Evolutionary conservation across 139 green algal species (phyloP).

Genomic region (Mesotaenium endlicherianum): DNA sequence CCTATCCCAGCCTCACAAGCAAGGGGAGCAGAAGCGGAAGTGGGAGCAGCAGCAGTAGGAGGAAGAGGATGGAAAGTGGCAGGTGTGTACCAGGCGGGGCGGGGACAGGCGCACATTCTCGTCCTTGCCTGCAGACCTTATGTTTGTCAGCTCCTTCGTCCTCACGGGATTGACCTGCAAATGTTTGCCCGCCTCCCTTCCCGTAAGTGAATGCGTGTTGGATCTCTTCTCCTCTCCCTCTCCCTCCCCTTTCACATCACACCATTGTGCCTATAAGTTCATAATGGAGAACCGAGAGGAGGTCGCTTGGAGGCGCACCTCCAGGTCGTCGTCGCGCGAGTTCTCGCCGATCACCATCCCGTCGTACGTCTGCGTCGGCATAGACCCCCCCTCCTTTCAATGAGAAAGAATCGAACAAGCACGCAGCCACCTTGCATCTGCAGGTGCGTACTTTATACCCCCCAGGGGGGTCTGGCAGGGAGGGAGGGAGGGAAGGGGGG

Average conservation of each 20-base stretch:
- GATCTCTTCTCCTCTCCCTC: no score
- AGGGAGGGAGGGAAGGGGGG: not conserved
- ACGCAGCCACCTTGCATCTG: no score
- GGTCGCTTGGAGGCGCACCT: conserved; percentile 32
- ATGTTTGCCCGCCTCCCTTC: no score
- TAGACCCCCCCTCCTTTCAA: no score
- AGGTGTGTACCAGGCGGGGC: conserved; percentile 43
- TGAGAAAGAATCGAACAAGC: no score
- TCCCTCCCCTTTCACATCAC: no score
- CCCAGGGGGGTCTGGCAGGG: not conserved
- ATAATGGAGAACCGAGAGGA: not conserved
- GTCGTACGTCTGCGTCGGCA: conserved; percentile 59
- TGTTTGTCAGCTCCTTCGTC: conserved; percentile 85
- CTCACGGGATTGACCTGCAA: conserved; percentile 79
- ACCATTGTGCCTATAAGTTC: not conserved
- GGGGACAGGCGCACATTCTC: conserved; percentile 73
- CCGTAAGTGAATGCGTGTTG: no score
- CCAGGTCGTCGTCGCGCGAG: conserved; percentile 67
- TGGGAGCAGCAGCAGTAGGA: no score
- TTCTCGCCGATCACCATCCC: conserved; percentile 84
- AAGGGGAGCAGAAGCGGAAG: no score
- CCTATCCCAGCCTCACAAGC: no score
- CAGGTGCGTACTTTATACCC: no score
- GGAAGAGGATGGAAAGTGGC: not conserved
- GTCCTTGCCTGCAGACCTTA: conserved; percentile 68